A percentile compares a stretch with the other conserved stretches of the same genome.
Conservation (phyloP, 805 yeast species). For the Ogataea neopini region DNA sequence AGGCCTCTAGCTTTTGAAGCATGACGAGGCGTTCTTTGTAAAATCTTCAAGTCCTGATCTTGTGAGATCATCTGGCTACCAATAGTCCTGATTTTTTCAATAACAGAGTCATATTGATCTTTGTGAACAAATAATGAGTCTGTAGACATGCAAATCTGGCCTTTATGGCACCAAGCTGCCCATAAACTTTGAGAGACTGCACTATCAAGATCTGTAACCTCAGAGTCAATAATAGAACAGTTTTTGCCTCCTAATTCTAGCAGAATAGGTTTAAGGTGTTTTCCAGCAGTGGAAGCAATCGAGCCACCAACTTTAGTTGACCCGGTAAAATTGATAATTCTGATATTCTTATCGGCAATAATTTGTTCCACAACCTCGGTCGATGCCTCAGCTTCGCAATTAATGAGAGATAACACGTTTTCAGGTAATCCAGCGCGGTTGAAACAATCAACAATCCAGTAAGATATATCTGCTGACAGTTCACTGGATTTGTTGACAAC, state of each 20-base stretch:
- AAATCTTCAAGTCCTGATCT: conserved; percentile 20
- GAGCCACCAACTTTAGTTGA: conserved; percentile 41
- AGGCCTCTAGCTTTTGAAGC: conserved; percentile 28
- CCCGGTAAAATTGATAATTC: conserved; percentile 48
- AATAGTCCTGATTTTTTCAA: conserved; percentile 19
- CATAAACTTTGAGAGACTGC: conserved; percentile 35
- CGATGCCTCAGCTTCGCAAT: conserved; percentile 33
- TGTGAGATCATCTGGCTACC: conserved; percentile 12
- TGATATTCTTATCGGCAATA: conserved; percentile 31
- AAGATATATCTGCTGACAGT: conserved; percentile 37
- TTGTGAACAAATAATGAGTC: conserved; percentile 42
- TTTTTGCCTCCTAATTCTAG: conserved; percentile 51
- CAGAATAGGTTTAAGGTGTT: conserved; percentile 41
- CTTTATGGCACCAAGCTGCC: conserved; percentile 45
- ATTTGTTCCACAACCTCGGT: conserved; percentile 29
- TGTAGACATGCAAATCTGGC: conserved; percentile 51
- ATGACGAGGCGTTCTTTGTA: conserved; percentile 35
- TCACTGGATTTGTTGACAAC: conserved; percentile 45
- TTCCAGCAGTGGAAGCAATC: conserved; percentile 40
- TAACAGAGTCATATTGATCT: conserved; percentile 34
- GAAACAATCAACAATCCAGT: conserved; percentile 37
- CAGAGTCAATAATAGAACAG: conserved; percentile 35
- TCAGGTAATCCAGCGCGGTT: conserved; percentile 42
- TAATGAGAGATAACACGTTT: conserved; percentile 38
- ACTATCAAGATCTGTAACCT: conserved; percentile 34